Base-by-base conservation (phyloP, 2,329 filamentous ascomycete species). In the Trichoderma citrinoviride region DNA sequence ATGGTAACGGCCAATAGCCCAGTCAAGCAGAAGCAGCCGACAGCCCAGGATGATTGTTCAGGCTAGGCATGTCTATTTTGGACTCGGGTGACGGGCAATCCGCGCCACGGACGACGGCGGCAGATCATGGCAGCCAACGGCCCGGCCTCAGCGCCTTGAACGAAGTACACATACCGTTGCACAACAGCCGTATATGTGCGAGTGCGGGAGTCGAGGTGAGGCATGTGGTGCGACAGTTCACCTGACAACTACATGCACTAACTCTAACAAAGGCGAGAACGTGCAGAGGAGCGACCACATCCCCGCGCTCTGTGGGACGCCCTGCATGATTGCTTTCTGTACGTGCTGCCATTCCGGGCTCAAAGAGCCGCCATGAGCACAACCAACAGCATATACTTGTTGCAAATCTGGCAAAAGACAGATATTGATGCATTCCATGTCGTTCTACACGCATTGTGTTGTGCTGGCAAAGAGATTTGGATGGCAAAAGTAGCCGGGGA, bases 111-210 rank as follows among this genome's bases (percentile, higher is more conserved):
- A 43, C 46, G 56, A 37, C 49, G 43, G 49, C 64, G 64, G 64
- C 47, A 65, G 64, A 65, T 65, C 64, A 46, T 56, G 49, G 49
- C 52, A 17, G 40, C 57, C 47, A 58, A 52, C 60, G 64, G 57
- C 19, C 49, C 29, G 49, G 57, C 29, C 55, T 43, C 33, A 61
- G 46, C 23, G 33, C 29, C 29, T 52, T 27, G 5, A n/a, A n/a
- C 17, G n/a, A 7, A 14, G 5, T 19, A 14, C 14, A 52, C 49
- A 41, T 44, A 21, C 27, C 55, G 46, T 60, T 46, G 40, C 57
- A 61, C 57, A 25, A 52, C 57, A 52, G 57, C 52, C 57, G 57
- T 61, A 53, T 44, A 61, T 61, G 57, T 52, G 21, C 23, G 33
- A 37, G 52, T 41, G 21, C 14, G 46, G 27, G 44, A 60, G 56